A percentile compares a stretch with the other conserved stretches of the same genome.
Evolutionary conservation across 306 rosid species (phyloP).

Genomic region (Prunus armeniaca): DNA sequence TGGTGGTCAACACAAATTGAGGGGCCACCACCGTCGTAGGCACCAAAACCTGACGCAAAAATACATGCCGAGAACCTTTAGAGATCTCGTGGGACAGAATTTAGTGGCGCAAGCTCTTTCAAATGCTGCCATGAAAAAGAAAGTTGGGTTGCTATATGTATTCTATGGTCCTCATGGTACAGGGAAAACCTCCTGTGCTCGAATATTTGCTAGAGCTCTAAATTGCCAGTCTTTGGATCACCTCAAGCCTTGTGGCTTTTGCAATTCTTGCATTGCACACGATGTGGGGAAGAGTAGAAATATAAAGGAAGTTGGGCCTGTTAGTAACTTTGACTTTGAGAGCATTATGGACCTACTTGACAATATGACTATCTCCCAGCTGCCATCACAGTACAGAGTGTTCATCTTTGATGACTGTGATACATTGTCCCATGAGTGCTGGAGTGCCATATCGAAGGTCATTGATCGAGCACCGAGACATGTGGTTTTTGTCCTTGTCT

Average conservation of each 20-base stretch:
- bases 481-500: slow-evolving; percentile 92
- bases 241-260: slow-evolving; percentile 89
- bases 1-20: slow-evolving; percentile 56
- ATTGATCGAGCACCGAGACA: slow-evolving; percentile 98
- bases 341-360: slow-evolving; percentile 83
- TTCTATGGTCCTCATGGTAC: slow-evolving; percentile 99
- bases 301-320: slow-evolving; percentile 90
- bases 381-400: slow-evolving; percentile 72
- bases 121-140: slow-evolving; percentile 75
- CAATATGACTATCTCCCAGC: slow-evolving; percentile 67
- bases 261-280: slow-evolving; percentile 80
- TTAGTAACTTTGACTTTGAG: slow-evolving; percentile 81
- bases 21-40: slow-evolving; percentile 52
- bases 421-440: slow-evolving; percentile 71
- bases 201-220: slow-evolving; percentile 86
- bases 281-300: slow-evolving; percentile 77
- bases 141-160: slow-evolving; percentile 80
- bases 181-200: slow-evolving; percentile 93
- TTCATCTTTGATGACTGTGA: slow-evolving; percentile 94
- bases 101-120: slow-evolving; percentile 93
- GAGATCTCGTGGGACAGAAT: slow-evolving; percentile 91
- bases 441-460: slow-evolving; percentile 94
- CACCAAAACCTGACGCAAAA: slow-evolving; percentile 89
- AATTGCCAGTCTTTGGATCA: slow-evolving; percentile 82
- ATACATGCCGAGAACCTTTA: slow-evolving; percentile 80